Percentiles rank a stretch among this genome's conserved stretches.
Conservation (phyloP, 805 yeast species). For the Wickerhamiella sergipiensis region DNA sequence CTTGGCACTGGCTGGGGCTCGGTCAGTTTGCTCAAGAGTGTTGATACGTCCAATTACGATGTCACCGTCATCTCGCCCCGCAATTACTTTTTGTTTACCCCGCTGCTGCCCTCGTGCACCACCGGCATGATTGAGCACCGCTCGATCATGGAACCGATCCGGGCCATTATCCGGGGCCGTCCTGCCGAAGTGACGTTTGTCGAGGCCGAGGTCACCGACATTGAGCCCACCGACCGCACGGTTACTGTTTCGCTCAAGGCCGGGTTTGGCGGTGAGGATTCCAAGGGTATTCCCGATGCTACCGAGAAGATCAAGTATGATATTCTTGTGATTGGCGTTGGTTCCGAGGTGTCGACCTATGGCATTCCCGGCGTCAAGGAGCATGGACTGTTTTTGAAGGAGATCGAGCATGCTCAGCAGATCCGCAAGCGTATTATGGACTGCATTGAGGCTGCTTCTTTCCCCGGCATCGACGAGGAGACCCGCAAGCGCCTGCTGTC, state of each 20-base stretch:
- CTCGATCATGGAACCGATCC: constrained; percentile 87
- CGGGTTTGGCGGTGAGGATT: constrained; percentile 17
- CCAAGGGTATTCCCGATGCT: constrained; percentile 28
- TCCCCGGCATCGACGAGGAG: constrained; percentile 47
- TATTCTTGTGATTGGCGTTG: constrained; percentile 82
- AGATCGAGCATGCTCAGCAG: constrained; percentile 74
- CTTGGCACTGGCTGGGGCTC: constrained; percentile 88
- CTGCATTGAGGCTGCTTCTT: constrained; percentile 79
- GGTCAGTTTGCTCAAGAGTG: constrained; percentile 64
- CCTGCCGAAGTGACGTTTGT: constrained; percentile 66
- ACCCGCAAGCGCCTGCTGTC: constrained; percentile 77
- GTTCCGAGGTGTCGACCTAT: constrained; percentile 88
- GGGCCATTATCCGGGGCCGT: constrained; percentile 66
- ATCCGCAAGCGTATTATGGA: constrained; percentile 75
- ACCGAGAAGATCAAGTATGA: constrained; percentile 51
- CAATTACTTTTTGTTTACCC: constrained; percentile 90
- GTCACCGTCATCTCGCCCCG: constrained; percentile 87
- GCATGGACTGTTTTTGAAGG: constrained; percentile 79
- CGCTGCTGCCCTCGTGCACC: constrained; percentile 88
- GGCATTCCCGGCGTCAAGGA: constrained; percentile 88
- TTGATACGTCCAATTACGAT: constrained; percentile 78
- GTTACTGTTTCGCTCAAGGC: constrained; percentile 37
- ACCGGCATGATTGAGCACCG: constrained; percentile 83
- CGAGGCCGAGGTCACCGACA: constrained; percentile 80
- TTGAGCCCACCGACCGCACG: constrained; percentile 58